Evolutionary conservation across 2,329 filamentous ascomycete genomes (phyloP).

Genomic region (Ophiocordyceps camponoti-leonardi): DNA sequence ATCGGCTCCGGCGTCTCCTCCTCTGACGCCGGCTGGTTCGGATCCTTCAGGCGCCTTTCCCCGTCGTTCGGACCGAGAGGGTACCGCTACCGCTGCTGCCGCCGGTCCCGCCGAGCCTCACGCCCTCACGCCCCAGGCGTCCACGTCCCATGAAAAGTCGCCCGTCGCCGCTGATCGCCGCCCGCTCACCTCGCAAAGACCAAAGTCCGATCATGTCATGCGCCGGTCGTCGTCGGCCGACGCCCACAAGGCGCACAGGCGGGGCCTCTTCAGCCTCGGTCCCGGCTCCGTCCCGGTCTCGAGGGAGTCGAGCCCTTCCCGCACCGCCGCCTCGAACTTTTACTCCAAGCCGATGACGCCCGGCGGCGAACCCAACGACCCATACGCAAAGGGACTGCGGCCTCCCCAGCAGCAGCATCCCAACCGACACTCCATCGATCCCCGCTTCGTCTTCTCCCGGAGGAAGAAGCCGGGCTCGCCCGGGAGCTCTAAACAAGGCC

Average conservation of each 20-base stretch:
- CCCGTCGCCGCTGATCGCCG: constrained; percentile 23
- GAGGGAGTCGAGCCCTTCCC: constrained; percentile 46
- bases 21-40: constrained; percentile 73
- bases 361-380: constrained; percentile 63
- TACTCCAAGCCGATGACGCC: constrained; percentile 66
- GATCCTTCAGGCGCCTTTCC: constrained; percentile 17
- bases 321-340: constrained; percentile 41
- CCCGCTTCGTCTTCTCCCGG: constrained; percentile 67
- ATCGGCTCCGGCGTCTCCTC: constrained; percentile 68
- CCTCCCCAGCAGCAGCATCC: constrained; percentile 49
- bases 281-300: constrained; percentile 38
- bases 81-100: constrained; percentile 22
- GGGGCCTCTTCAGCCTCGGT: constrained; percentile 34
- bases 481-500: constrained; percentile 30
- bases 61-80: constrained; percentile 10
- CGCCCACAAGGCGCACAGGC: constrained; percentile 27
- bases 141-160: constrained; percentile 34
- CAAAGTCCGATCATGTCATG: constrained; percentile 23
- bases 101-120: constrained; percentile 17
- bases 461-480: constrained; percentile 51
- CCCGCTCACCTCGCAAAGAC: constrained; percentile 21
- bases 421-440: constrained; percentile 48
- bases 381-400: constrained; percentile 70
- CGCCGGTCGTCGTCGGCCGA: constrained; percentile 23
- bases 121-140: constrained; percentile 54